These are phyloP conservation scores for Aspergillus biplanus DNA, from an alignment of 495 filamentous ascomycete species.

Conservation along the genomic window DNA sequence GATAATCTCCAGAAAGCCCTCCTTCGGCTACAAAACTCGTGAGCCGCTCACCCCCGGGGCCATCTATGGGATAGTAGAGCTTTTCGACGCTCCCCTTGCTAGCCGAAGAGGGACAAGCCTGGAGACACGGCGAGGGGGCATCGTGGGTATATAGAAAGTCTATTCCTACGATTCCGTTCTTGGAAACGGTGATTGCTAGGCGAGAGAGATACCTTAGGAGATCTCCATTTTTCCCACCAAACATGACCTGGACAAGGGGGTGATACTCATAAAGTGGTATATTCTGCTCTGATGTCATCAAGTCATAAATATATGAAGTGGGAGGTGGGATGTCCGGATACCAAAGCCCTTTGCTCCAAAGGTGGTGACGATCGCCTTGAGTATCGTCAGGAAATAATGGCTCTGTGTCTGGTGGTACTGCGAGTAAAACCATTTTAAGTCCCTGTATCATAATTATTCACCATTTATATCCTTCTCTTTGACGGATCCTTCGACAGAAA, in stretches of 20 bases:
- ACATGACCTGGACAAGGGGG: constrained; percentile 17
- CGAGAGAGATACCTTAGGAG: constrained; percentile 16
- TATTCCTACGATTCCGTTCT: constrained; percentile 16
- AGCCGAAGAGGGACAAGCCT: constrained; percentile 13
- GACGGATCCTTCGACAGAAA: not conserved
- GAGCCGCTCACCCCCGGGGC: constrained; percentile 43
- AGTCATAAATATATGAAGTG: constrained; percentile 8
- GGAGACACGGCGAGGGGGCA: constrained; percentile 1
- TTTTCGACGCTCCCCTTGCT: constrained; percentile 7
- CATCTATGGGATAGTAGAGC: constrained; percentile 28
- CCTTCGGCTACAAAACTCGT: not conserved
- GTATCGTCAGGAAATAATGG: constrained; percentile 12
- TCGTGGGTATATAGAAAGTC: constrained; percentile 15
- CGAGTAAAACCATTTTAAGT: constrained; percentile 17
- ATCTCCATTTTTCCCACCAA: constrained; percentile 7
- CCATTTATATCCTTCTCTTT: too few species aligned
- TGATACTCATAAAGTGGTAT: constrained; percentile 11
- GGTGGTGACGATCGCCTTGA: not conserved
- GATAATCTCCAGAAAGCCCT: not conserved
- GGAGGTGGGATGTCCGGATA: constrained; percentile 10
- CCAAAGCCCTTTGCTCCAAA: constrained; percentile 17
- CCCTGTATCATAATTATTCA: constrained; percentile 1
- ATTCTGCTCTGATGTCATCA: not conserved
- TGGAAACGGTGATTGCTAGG: constrained; percentile 17
- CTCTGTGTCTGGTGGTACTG: constrained; percentile 9